Percentiles rank a stretch among this genome's conserved stretches.
These are phyloP conservation scores for Colletotrichum sp. DNA, from an alignment of 2,329 filamentous ascomycete genomes.

Conservation along the genomic window DNA sequence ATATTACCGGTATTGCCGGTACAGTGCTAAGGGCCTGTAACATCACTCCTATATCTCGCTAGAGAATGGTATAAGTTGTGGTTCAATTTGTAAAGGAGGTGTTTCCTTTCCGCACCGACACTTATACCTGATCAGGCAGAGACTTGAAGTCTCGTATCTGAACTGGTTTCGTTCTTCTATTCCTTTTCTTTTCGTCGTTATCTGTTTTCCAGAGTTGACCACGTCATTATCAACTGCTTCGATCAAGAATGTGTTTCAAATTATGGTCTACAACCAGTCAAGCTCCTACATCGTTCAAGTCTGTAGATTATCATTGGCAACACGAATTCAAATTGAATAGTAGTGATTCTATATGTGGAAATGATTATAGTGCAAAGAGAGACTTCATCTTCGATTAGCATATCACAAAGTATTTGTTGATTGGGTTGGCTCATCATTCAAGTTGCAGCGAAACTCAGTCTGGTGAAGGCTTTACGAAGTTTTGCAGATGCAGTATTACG, in stretches of 20 bases:
- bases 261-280: accelerated
- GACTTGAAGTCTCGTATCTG: no score
- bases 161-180: no score
- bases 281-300: no score
- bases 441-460: no score
- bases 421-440: no score
- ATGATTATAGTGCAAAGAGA: accelerated
- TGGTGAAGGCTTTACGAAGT: background rate
- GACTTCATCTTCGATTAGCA: no score
- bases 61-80: background rate
- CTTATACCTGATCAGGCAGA: accelerated
- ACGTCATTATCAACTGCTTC: no score
- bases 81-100: no score
- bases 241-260: no score
- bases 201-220: no score
- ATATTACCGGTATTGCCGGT: background rate
- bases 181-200: accelerated
- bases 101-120: accelerated
- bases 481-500: background rate
- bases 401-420: accelerated
- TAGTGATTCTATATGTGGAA: no score
- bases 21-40: accelerated
- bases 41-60: background rate
- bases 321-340: accelerated
- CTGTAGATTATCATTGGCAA: no score